Base-by-base conservation (phyloP, 305 asterid species). In the Fraxinus latifolia region DNA sequence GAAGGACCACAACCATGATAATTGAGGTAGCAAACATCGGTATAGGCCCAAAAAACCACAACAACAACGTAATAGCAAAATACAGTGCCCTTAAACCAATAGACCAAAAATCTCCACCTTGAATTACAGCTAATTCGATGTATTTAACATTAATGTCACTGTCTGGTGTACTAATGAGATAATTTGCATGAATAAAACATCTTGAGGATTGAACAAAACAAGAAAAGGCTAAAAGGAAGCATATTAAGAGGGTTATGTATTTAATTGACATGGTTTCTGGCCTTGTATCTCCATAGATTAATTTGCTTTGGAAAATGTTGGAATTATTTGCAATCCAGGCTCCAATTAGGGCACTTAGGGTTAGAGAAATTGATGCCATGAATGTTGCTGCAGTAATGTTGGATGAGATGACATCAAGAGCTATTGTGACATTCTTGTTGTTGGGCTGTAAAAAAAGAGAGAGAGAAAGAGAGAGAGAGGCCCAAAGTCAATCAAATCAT, bases 71-170 rank as follows among this genome's bases (percentile, higher is more conserved):
- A 17, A 89, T 83, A 9, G 98, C 92, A 34, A 92, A 92, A 75
- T 92, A 93, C 7, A 93, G 75, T 5, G 98, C 95, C 70, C 97
- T 88, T 27, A 92, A 87, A 11, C 98, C 95, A 34, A 93, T 58
- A 8, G 98, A 91, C 98, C 98, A 93, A 85, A 91, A 93, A 72
- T 91, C 89, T 62, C 97, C 94, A 17, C 94, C 97, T 1, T 94
- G 91, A 5, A 93, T 89, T 29, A 93, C 95, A 0, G 92, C 90
- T 85, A 87, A 33, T 37, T 89, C 95, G 3, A 91, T 93, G 79
- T 88, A 91, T 50, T 89, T 88, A 14, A 86, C 31, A 1, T 93
- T 80, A 47, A 93, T 78, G 19, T 88, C 92, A 79, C 81, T 68
- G 33, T 75, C 90, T 21, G 93, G 94, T 4, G 91, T 90, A 87